Conservation (phyloP, 2,329 filamentous ascomycete genomes). For the Mollisia scopiformis region DNA sequence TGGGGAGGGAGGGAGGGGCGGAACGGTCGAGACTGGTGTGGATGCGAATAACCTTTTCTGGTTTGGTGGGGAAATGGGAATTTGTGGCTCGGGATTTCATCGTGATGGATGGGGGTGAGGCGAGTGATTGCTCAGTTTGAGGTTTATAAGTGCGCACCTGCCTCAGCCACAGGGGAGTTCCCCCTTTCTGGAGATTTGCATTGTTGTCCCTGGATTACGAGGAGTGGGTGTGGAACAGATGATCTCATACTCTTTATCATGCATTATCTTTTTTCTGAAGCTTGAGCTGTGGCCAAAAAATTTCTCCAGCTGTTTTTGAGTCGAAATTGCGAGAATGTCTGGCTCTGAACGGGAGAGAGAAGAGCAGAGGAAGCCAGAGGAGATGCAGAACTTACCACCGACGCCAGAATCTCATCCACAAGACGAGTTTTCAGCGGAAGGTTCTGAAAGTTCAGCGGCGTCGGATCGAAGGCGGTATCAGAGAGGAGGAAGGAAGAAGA, state of each 20-base stretch:
- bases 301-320: not conserved
- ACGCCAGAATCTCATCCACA: not conserved
- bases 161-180: not conserved
- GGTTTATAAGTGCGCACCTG: too few species aligned
- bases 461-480: conserved; percentile 12
- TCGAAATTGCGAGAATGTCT: not conserved
- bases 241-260: not conserved
- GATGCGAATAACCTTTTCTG: too few species aligned
- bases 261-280: not conserved
- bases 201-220: not conserved
- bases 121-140: too few species aligned
- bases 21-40: not conserved
- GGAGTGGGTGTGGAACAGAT: not conserved
- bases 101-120: too few species aligned
- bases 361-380: not conserved
- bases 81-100: not conserved
- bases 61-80: not conserved
- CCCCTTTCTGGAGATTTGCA: not conserved
- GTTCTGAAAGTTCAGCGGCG: conserved; percentile 9
- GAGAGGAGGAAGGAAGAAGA: conserved; percentile 21
- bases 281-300: not conserved
- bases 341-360: not conserved
- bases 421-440: conserved; percentile 21
- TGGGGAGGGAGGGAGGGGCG: too few species aligned
- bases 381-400: not conserved